Evolutionary conservation across 805 yeast species (phyloP), one percentile per base, ranked within the genome.

Genomic region (Brettanomyces sp.): DNA sequence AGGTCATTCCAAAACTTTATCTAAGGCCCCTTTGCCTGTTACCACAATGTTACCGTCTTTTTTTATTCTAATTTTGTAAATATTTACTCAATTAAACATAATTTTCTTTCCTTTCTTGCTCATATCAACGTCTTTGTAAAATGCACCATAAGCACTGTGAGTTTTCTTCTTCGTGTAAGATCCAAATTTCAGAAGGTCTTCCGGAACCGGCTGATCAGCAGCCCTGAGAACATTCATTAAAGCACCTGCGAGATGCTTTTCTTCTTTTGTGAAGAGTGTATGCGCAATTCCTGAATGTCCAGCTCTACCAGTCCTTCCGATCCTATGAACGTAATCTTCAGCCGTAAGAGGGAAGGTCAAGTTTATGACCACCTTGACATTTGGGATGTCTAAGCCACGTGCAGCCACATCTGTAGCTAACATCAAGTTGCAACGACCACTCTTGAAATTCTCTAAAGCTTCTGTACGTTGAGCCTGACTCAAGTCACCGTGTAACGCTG

Each of bases 401-500:
- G 97, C 97, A 44, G 97, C 97, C 48, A 90, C 99, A 69, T 93
- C 99, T 2, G 99, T 93, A 30, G 99, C 99, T 55, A 93, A 74
- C 65, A 93, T 68, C 40, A 93, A 68, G 55, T 76, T 81, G 45
- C 83, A 74, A 43, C 73, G 73, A 30, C 98, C 98, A 34, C 73
- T 65, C 66, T 93, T 93, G 73, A 93, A 93, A 51, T 80, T 79
- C 35, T 80, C 82, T 52, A 93, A 72, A 6, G 99, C 96, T 52
- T 72, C 77, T 3, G 96, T 84, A 68, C 99, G 82, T 67, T 91
- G 97, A 45, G 76, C 82, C 69, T 93, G 99, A 43, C 87, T 75
- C 58, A 93, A 73, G 63, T 93, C 98, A 49, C 99, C 99, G 61
- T 93, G 99, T 53, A 93, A 83, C 11, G 99, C 96, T 42, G 96